Evolutionary conservation across 768 basidiomycete species (phyloP), one percentile per base, ranked within the genome.

Genomic region (Leucocoprinus leucothites): DNA sequence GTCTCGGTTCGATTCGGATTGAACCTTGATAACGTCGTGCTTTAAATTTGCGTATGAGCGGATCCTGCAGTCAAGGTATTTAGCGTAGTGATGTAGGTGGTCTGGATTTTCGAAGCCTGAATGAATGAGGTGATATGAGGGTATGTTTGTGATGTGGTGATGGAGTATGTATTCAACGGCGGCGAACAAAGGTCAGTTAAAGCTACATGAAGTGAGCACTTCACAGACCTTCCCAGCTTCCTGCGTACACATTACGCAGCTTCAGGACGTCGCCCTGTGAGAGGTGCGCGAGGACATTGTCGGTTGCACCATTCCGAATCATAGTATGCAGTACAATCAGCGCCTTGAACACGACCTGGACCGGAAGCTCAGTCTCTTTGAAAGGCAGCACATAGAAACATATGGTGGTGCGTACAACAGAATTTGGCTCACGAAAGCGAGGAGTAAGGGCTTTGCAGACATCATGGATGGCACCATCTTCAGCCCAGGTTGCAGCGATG

Each of bases 331-430:
- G 76, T 3, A 96, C 92, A 63, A 99, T 87, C 61, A 98, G 76
- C 0, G 94, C 94, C 67, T 99, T 99, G 83, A 98, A 98, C n/a
- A 92, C 94, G 61, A 98, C 81, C 94, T 97, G 63, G n/a, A 40
- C 53, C 38, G 28, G 47, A 42, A 38, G 52, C 31, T 44, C 42
- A 60, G 25, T 38, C 16, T 38, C 38, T 31, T 9, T 28, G 16
- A 41, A 24, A 51, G 51, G 36, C 22, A 38, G 14, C 26, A 35
- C 11, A 42, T 31, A 55, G 43, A 47, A 19, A 41, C 18, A 38
- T 34, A 21, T 38, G 18, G 45, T 40, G 48, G 56, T 46, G 73
- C 89, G 65, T 64, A 96, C 94, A 46, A 95, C 84, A 14, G 85
- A 84, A 70, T 98, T 98, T 28, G 95, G 91, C 68, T 99, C 97